Evolutionary conservation across 2,329 filamentous ascomycete genomes (phyloP).

Genomic region (Trichoderma sp.): DNA sequence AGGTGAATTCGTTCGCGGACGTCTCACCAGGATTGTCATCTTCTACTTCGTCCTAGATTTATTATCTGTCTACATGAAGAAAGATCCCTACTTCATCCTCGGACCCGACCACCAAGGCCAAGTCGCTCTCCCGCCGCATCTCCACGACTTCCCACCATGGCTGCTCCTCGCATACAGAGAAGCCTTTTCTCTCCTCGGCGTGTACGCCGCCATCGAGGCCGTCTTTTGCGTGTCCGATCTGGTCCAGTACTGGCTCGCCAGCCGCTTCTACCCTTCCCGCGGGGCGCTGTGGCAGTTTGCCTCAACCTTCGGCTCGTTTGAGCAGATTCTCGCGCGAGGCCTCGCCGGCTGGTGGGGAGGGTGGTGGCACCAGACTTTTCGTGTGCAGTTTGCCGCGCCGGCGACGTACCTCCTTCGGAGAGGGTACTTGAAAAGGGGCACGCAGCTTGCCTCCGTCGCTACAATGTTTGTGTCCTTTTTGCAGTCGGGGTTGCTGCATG

Average conservation of each 20-base stretch:
- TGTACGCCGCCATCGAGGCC: constrained; percentile 64
- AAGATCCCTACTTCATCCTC: constrained; percentile 77
- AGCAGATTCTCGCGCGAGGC: constrained; percentile 66
- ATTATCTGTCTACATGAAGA: constrained; percentile 68
- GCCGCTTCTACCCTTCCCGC: constrained; percentile 56
- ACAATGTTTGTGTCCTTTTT: constrained; percentile 55
- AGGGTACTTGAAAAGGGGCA: constrained; percentile 46
- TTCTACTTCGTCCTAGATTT: constrained; percentile 72
- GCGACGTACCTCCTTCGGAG: constrained; percentile 50
- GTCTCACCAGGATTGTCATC: constrained; percentile 52
- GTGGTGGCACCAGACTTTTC: constrained; percentile 93
- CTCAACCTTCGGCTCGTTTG: constrained; percentile 59
- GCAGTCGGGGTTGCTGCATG: constrained; percentile 71
- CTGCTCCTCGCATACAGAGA: constrained; percentile 61
- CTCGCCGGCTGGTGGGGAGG: constrained; percentile 80
- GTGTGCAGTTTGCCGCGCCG: constrained; percentile 69
- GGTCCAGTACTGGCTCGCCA: constrained; percentile 54
- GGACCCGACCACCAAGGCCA: constrained; percentile 48
- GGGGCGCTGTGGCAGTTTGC: constrained; percentile 58
- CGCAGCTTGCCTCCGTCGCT: constrained; percentile 34
- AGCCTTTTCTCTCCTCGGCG: constrained; percentile 56
- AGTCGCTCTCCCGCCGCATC: constrained; percentile 46
- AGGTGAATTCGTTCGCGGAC: constrained; percentile 49
- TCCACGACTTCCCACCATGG: constrained; percentile 47
- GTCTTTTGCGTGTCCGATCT: constrained; percentile 65